These are phyloP conservation scores for Lecanosticta acicola DNA, from an alignment of 2,329 filamentous ascomycete species.

Conservation along the genomic window DNA sequence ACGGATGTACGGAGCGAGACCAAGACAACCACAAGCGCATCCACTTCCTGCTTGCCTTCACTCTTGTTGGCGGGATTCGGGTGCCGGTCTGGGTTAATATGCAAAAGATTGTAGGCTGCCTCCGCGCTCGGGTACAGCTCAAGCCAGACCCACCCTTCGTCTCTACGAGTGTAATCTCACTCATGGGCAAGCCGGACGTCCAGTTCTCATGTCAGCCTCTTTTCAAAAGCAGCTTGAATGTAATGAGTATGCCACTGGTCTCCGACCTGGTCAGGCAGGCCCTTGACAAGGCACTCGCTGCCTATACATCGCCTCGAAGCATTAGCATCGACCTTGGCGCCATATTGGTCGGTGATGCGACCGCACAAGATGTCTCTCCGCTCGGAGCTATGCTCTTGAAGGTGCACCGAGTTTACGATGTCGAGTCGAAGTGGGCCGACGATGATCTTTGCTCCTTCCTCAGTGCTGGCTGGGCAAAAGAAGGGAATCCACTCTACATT, in stretches of 20 bases:
- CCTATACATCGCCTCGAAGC: conserved; percentile 1
- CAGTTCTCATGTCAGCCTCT: conserved; percentile 1
- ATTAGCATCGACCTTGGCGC: conserved; percentile 1
- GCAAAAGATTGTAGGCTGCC: background rate
- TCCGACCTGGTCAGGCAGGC: background rate
- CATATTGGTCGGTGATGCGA: background rate
- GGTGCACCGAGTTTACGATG: background rate
- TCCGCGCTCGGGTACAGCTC: background rate
- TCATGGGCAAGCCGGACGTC: background rate
- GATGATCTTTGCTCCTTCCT: background rate
- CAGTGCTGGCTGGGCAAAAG: conserved; percentile 1
- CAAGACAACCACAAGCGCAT: background rate
- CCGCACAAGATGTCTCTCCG: background rate
- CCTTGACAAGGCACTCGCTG: background rate
- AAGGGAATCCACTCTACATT: conserved; percentile 2
- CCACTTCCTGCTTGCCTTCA: conserved; percentile 1
- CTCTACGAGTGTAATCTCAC: background rate
- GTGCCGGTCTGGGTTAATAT: conserved; percentile 2
- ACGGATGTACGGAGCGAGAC: background rate
- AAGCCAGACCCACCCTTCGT: conserved; percentile 1
- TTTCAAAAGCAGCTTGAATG: conserved; percentile 2
- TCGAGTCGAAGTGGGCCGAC: background rate
- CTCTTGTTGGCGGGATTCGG: background rate
- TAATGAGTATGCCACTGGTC: conserved; percentile 1
- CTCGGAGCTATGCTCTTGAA: background rate